These are phyloP conservation scores for Pseudonitzschia pungens DNA, from an alignment of 108 stramenopile genomes.

Conservation along the genomic window DNA sequence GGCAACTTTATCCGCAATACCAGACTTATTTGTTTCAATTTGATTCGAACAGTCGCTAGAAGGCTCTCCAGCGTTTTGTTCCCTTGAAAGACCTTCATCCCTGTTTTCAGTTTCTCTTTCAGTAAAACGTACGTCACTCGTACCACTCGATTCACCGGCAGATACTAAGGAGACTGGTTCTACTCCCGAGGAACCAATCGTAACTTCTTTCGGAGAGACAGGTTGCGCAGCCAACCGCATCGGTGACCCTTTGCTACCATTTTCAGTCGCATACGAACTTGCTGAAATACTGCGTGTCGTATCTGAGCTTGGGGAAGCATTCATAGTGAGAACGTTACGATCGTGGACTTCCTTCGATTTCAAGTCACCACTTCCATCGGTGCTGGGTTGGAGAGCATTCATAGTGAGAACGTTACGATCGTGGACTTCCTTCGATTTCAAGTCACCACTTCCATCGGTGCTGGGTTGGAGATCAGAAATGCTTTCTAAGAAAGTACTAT, in stretches of 20 bases:
- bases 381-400: background rate
- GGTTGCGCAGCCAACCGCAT: background rate
- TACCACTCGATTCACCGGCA: conserved; percentile 53
- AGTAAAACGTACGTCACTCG: conserved; percentile 33
- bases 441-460: background rate
- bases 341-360: background rate
- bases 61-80: conserved; percentile 9
- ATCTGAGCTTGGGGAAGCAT: background rate
- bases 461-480: conserved; percentile 10
- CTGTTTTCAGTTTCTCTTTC: background rate
- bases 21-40: background rate
- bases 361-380: background rate
- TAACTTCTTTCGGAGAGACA: background rate
- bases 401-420: background rate
- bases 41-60: background rate
- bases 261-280: background rate
- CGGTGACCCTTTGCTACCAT: conserved; percentile 2
- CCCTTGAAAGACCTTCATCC: background rate
- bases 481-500: conserved; percentile 10
- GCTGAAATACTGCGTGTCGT: background rate
- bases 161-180: background rate
- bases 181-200: background rate
- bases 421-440: background rate
- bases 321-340: background rate
- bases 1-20: background rate